A percentile compares a stretch with the other conserved stretches of the same genome.
Evolutionary conservation across 75 land plant genomes (phyloP).

Genomic region (Pinus tabuliformis): DNA sequence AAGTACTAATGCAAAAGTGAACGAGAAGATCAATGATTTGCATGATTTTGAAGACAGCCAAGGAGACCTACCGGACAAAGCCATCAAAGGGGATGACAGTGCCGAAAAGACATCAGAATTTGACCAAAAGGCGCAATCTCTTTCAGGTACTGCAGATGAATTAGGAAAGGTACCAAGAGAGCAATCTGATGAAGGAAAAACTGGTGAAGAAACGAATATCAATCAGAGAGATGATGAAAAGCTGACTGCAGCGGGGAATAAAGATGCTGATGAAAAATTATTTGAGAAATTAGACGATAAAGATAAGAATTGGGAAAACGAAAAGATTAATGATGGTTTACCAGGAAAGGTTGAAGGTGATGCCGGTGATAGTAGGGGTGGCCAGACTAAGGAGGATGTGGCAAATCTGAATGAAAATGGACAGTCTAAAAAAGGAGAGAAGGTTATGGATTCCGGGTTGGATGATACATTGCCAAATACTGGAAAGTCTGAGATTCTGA

Average conservation of each 20-base stretch:
- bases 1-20: constrained; percentile 15
- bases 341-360: constrained; percentile 7
- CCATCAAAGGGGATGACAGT: constrained; percentile 6
- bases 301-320: not conserved
- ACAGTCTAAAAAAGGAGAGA: constrained; percentile 4
- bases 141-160: not conserved
- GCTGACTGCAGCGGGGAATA: constrained; percentile 7
- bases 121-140: not conserved
- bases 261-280: not conserved
- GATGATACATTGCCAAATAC: constrained; percentile 22
- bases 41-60: constrained; percentile 32
- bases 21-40: constrained; percentile 1
- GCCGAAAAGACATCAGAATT: constrained; percentile 7
- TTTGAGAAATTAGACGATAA: constrained; percentile 1
- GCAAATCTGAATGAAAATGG: not conserved
- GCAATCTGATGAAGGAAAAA: not conserved
- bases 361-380: constrained; percentile 2
- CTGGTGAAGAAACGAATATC: not conserved
- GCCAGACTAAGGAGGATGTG: constrained; percentile 2
- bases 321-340: constrained; percentile 7
- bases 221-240: constrained; percentile 1
- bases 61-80: constrained; percentile 24
- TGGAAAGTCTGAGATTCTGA: constrained; percentile 21
- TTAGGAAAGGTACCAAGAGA: not conserved
- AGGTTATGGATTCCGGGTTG: constrained; percentile 12